These are phyloP conservation scores for Botrytis galanthina DNA, from an alignment of 2,329 filamentous ascomycete species.

Conservation along the genomic window DNA sequence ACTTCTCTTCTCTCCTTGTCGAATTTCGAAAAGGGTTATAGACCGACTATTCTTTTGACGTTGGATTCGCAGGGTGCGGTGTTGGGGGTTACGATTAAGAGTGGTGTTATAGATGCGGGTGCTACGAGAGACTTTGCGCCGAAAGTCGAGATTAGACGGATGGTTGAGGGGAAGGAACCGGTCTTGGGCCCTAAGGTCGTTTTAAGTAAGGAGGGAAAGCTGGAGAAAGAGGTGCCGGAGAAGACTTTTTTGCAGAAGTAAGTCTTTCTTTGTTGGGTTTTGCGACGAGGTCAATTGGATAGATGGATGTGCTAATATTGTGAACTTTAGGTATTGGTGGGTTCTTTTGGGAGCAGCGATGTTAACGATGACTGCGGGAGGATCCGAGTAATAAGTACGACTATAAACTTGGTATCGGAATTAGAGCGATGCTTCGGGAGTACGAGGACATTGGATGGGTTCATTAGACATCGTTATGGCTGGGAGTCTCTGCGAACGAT, in stretches of 20 bases:
- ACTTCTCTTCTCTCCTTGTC: slow-evolving; percentile 54
- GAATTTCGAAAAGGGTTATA: slow-evolving; percentile 61
- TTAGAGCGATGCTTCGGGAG: neutral
- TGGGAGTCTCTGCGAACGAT: neutral
- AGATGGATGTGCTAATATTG: neutral
- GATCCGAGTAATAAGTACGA: slow-evolving; percentile 42
- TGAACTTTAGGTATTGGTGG: slow-evolving; percentile 57
- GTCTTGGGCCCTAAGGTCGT: slow-evolving; percentile 64
- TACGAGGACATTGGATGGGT: neutral
- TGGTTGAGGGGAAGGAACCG: slow-evolving; percentile 52
- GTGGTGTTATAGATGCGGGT: slow-evolving; percentile 61
- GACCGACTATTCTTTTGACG: slow-evolving; percentile 54
- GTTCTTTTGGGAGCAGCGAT: slow-evolving; percentile 53
- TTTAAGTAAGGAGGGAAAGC: slow-evolving; percentile 57
- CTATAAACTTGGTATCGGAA: neutral
- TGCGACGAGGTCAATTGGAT: neutral
- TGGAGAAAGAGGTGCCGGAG: slow-evolving; percentile 54
- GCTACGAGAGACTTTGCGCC: slow-evolving; percentile 65
- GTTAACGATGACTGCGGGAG: slow-evolving; percentile 51
- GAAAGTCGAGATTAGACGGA: slow-evolving; percentile 51
- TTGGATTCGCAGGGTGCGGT: slow-evolving; percentile 48
- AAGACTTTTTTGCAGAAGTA: slow-evolving; percentile 68
- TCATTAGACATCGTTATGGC: neutral
- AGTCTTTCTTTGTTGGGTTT: slow-evolving; percentile 34
- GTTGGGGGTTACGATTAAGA: slow-evolving; percentile 52